Base-by-base conservation (phyloP, 305 asterid species). In the Fraxinus xanthoxyloides region DNA sequence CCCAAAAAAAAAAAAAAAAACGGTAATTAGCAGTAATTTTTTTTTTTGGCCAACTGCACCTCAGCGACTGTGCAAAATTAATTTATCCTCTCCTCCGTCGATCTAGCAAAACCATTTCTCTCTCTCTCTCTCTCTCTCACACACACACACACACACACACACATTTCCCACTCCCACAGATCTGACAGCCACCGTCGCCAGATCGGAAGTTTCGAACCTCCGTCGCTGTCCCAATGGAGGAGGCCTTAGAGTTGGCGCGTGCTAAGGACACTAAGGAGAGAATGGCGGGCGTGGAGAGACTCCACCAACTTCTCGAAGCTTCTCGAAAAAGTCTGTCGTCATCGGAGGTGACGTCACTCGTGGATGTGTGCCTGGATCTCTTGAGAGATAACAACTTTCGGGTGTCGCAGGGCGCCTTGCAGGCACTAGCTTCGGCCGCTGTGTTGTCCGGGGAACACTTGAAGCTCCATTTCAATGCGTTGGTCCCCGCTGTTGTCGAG, bases 401-500 rank as follows among this genome's bases (percentile, higher is more conserved):
- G 77, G 95, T 96, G 35, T 91, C 95, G 6, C 99, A 96, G 85
- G 99, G 99, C 24, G 98, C 94, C 78, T 86, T 96, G 79, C 98
- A 93, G 86, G 93, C 98, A 13, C 91, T 96, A 36, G 98, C 94
- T 61, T 94, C 97, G 28, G 99, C 99, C 15, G 98, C 97, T n/a
- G 98, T 96, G 40, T 92, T 96, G 31, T 91, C 99, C n/a, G 98
- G 99, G 36, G 99, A 96, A 36, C 94, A 93, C 85, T 91, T 94
- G 79, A 96, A 96, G 97, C 91, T 96, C 70, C 98, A 96, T 80
- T 93, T 96, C 88, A 96, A 96, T 85, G 98, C 98, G 1, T 89
- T 96, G 63, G 93, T 96, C 24, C 99, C 99, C 7, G 93, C 98
- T 17, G 97, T 90, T 21, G 99, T 94, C 51, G 99, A 96, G 90